These are phyloP conservation scores for Angomonas ambiguus DNA, from an alignment of 208 protist genomes.

Conservation along the genomic window DNA sequence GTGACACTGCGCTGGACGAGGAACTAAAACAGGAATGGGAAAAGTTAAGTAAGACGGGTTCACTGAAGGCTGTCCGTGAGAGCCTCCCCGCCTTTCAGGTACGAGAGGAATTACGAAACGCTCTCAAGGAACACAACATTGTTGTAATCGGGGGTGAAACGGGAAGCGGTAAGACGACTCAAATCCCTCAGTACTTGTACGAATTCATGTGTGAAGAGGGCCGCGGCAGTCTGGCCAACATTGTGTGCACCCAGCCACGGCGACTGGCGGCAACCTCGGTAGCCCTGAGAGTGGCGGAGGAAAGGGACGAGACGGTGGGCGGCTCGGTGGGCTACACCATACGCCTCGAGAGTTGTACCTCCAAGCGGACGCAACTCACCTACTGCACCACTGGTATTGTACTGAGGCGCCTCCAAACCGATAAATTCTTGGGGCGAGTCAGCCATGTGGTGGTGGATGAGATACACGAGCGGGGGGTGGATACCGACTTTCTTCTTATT, in stretches of 20 bases:
- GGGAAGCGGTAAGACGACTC: constrained; percentile 98
- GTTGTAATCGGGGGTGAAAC: constrained; percentile 96
- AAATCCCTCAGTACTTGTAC: constrained; percentile 95
- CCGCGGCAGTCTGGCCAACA: constrained; percentile 78
- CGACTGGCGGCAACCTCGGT: constrained; percentile 92
- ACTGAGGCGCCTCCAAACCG: constrained; percentile 82
- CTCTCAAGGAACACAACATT: constrained; percentile 75
- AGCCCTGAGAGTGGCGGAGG: constrained; percentile 90
- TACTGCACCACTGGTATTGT: constrained; percentile 95
- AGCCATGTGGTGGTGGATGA: constrained; percentile 95
- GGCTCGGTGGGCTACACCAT: constrained; percentile 91
- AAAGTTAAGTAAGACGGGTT: constrained; percentile 40
- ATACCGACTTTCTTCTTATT: constrained; percentile 94
- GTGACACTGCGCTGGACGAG: constrained; percentile 31
- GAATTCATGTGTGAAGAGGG: constrained; percentile 91
- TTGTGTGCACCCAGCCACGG: constrained; percentile 93
- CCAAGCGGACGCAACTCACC: constrained; percentile 79
- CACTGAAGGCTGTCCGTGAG: constrained; percentile 41
- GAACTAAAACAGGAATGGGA: constrained; percentile 55
- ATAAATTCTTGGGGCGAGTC: constrained; percentile 82
- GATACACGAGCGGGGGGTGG: constrained; percentile 96
- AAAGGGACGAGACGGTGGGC: constrained; percentile 88
- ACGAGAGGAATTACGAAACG: constrained; percentile 59
- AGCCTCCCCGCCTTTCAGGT: constrained; percentile 64
- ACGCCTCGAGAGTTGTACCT: constrained; percentile 89